These are phyloP conservation scores for Berkeleyomyces basicola DNA, from an alignment of 2,329 filamentous ascomycete species.

Conservation along the genomic window DNA sequence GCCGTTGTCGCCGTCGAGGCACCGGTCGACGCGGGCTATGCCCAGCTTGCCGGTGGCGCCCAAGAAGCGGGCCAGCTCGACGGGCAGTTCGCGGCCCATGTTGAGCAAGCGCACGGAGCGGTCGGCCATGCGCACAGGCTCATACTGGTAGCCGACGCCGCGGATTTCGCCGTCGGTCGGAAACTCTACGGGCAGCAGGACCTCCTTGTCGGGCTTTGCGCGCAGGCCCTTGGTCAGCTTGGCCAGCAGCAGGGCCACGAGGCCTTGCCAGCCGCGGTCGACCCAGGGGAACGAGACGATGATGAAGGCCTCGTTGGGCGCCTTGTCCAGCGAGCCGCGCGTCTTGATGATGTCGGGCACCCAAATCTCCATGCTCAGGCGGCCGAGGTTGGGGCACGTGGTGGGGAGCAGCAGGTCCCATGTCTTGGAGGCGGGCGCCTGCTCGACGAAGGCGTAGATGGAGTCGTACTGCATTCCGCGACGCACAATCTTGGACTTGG, in stretches of 20 bases:
- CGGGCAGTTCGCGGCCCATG: constrained; percentile 40
- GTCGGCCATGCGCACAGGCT: constrained; percentile 49
- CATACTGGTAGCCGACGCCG: constrained; percentile 39
- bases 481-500: constrained; percentile 43
- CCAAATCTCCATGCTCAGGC: constrained; percentile 52
- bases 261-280: constrained; percentile 24
- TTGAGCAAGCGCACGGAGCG: constrained; percentile 39
- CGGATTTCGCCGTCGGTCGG: constrained; percentile 41
- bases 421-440: constrained; percentile 24
- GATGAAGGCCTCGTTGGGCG: constrained; percentile 36
- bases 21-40: constrained; percentile 48
- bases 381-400: constrained; percentile 34
- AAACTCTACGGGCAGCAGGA: constrained; percentile 48
- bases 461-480: constrained; percentile 66
- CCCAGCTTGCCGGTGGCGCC: constrained; percentile 49
- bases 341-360: constrained; percentile 44
- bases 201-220: constrained; percentile 42
- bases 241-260: constrained; percentile 32
- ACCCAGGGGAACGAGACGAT: constrained; percentile 50
- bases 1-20: constrained; percentile 6
- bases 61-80: constrained; percentile 46
- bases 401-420: constrained; percentile 6
- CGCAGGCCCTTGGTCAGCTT: constrained; percentile 33
- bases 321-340: constrained; percentile 28
- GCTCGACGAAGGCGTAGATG: constrained; percentile 66